Percentiles rank a stretch among this genome's conserved stretches.
Conservation (phyloP, 306 rosid genomes). For the Notholithocarpus densiflorus region DNA sequence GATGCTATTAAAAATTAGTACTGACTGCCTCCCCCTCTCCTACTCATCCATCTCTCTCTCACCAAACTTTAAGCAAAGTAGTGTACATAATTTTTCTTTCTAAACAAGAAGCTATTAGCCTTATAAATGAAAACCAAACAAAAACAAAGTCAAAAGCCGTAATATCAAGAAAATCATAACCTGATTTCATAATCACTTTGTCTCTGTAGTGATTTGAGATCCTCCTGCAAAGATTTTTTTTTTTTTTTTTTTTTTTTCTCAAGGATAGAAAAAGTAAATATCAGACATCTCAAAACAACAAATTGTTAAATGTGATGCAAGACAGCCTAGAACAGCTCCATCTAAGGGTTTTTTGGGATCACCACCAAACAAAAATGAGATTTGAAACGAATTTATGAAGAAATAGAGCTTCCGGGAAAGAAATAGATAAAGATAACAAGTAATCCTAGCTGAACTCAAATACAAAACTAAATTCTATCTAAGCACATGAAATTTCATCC, state of each 20-base stretch:
- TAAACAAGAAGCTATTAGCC: background rate
- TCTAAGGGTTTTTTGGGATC: too few relatives aligned
- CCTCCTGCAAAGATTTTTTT: conserved; percentile 60
- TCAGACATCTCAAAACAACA: background rate
- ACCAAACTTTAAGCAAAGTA: background rate
- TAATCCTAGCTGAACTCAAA: too few relatives aligned
- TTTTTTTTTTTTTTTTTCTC: conserved; percentile 40
- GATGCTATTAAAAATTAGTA: background rate
- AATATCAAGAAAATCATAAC: background rate
- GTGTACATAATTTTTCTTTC: background rate
- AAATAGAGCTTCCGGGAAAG: too few relatives aligned
- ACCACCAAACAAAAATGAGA: too few relatives aligned
- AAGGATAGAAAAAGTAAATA: conserved; percentile 24
- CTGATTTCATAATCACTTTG: conserved; percentile 46
- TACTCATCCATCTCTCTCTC: too few relatives aligned
- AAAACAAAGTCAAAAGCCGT: background rate
- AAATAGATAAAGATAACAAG: too few relatives aligned
- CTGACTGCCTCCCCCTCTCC: too few relatives aligned
- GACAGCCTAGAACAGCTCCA: too few relatives aligned
- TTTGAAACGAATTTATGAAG: too few relatives aligned
- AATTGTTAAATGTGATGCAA: background rate
- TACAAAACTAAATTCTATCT: too few relatives aligned
- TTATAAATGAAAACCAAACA: background rate
- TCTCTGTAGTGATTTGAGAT: conserved; percentile 64
- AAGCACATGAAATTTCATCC: too few relatives aligned